Evolutionary conservation across 768 basidiomycete species (phyloP).

Genomic region (Mycena epipterygia): DNA sequence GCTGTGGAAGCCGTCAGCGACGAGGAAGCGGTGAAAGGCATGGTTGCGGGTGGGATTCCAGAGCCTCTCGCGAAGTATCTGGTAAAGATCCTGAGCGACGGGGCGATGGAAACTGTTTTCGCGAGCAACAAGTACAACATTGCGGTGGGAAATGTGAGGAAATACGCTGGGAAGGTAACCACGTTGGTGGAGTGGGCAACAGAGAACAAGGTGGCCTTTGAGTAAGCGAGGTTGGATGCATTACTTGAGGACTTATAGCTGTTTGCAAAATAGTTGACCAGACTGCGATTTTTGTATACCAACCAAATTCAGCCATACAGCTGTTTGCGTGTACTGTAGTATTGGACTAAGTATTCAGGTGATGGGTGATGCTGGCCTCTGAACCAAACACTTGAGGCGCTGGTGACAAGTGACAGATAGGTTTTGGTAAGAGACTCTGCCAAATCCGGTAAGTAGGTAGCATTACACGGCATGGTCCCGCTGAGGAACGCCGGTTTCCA

Average conservation of each 20-base stretch:
- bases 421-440: no score
- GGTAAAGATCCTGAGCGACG: neutral
- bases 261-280: neutral
- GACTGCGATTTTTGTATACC: no score
- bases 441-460: no score
- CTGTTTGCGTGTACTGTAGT: no score
- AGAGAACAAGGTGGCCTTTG: conserved; percentile 9
- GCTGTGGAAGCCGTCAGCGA: conserved; percentile 12
- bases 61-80: conserved; percentile 6
- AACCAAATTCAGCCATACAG: no score
- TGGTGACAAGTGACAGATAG: no score
- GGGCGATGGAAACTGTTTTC: neutral
- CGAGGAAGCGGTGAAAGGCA: conserved; percentile 14
- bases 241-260: neutral
- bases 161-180: conserved; percentile 15
- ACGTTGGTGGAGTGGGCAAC: conserved; percentile 17
- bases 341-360: no score
- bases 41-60: neutral
- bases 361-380: no score
- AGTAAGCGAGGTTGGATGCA: neutral
- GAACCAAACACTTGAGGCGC: no score
- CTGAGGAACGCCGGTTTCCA: no score
- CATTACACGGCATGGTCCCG: no score
- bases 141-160: conserved; percentile 16
- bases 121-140: conserved; percentile 1